Base-by-base conservation (phyloP, 768 basidiomycete species). In the Suillus plorans region DNA sequence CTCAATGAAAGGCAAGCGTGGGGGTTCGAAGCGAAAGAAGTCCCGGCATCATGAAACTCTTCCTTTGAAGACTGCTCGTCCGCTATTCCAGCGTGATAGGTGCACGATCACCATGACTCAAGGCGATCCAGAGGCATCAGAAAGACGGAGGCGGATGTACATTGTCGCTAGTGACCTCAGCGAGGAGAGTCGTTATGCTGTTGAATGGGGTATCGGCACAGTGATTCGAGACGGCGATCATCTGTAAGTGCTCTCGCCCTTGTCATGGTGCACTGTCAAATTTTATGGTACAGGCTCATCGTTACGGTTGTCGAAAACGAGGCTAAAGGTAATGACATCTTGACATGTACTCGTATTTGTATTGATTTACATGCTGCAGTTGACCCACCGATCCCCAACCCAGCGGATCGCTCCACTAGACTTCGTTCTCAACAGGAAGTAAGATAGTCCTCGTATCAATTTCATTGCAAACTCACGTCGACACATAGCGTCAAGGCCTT, bases 131-230 rank as follows among this genome's bases (percentile, higher is more conserved):
- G 85, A 75, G 0, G 80, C 79, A 0, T 85, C 85, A 63, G 79
- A 84, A 52, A 85, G 85, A 72, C 82, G 85, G 67, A 82, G 86
- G 68, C 84, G 85, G 66, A 79, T 77, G 66, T 99, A 98, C 76
- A 82, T 97, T 13, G 90, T 99, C 25, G 92, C 95, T 6, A 97
- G 95, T 72, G 97, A 99, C 83, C 74, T 99, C 70, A 94, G 92
- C 66, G 94, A 97, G 69, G 97, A 99, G 79, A 90, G 89, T 76
- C 83, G 90, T 41, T 99, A 96, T 76, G 97, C 97, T 0, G 87
- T 99, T 7, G 96, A 99, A 76, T 99, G 97, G 97, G 94, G 92
- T 12, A 96, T 99, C 62, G 97, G 96, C 3, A 98, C 97, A 0
- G 97, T 98, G 3, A 79, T 97, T 66, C 80, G 95, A 66, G 95